These are phyloP conservation scores for Blastomyces parvus DNA, from an alignment of 2,329 filamentous ascomycete species.

Conservation along the genomic window DNA sequence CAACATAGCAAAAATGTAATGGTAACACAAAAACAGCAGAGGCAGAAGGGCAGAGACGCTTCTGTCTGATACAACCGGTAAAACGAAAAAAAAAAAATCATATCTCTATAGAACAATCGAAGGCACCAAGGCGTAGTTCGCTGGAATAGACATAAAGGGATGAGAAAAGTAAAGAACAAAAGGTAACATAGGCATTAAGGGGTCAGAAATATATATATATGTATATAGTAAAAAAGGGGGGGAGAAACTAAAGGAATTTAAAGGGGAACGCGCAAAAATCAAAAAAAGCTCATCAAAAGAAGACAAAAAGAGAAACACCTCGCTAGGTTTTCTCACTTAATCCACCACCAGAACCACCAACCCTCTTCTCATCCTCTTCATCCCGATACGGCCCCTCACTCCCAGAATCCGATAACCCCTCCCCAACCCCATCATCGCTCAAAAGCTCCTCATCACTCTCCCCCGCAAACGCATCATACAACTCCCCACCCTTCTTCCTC, in stretches of 20 bases:
- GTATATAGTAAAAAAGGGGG: neutral
- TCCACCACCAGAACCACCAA: constrained; percentile 1
- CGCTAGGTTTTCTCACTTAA: neutral
- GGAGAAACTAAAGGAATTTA: neutral
- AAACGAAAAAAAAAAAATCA: neutral
- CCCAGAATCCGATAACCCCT: constrained; percentile 27
- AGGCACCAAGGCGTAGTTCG: no score
- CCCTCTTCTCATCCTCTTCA: constrained; percentile 2
- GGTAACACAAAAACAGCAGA: neutral
- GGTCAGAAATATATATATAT: neutral
- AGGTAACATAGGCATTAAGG: neutral
- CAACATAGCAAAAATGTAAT: neutral
- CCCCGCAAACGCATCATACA: constrained; percentile 96
- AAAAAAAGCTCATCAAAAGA: neutral
- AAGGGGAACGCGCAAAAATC: neutral
- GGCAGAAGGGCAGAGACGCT: neutral
- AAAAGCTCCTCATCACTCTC: constrained; percentile 69
- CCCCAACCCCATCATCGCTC: constrained; percentile 36
- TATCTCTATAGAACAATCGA: neutral
- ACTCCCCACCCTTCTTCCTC: constrained; percentile 62
- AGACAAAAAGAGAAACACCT: neutral
- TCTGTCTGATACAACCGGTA: no score
- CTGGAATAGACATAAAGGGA: neutral
- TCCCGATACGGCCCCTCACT: constrained; percentile 26
- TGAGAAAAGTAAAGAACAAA: neutral